These are phyloP conservation scores for Quercus lobata DNA, from an alignment of 331 rosid genomes.

Conservation along the genomic window DNA sequence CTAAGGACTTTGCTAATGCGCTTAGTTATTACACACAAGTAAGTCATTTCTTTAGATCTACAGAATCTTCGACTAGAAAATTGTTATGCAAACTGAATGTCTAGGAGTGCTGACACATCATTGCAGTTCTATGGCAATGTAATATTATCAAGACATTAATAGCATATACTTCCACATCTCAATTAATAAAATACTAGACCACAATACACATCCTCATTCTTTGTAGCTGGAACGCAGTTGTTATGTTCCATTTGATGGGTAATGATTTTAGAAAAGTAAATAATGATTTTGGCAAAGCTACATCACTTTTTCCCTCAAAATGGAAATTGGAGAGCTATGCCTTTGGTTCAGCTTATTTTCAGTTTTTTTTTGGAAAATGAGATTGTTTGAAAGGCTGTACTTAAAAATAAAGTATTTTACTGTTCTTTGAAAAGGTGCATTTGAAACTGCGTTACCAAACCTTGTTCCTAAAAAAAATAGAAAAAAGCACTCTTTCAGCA, in stretches of 20 bases:
- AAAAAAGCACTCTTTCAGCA: neutral
- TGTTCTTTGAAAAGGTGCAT: no score
- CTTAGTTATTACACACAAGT: constrained; percentile 79
- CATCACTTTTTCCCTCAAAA: neutral
- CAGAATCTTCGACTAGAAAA: neutral
- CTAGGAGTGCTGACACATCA: neutral
- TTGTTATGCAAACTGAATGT: neutral
- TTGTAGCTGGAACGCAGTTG: neutral
- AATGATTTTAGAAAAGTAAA: neutral
- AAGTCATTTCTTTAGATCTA: constrained; percentile 29
- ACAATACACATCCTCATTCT: neutral
- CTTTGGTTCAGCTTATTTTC: no score
- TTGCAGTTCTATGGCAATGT: neutral
- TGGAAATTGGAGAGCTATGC: neutral
- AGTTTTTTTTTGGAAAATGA: no score
- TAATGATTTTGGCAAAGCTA: neutral
- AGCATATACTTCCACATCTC: neutral
- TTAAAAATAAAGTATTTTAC: no score
- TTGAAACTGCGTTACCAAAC: no score
- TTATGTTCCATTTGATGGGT: neutral
- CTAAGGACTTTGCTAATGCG: constrained; percentile 67
- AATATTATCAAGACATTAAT: neutral
- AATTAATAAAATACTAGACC: neutral
- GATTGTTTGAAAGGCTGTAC: no score
- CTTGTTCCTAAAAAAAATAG: no score